Conservation (phyloP, 2,329 filamentous ascomycete genomes). For the Chaetothyriales sp. region DNA sequence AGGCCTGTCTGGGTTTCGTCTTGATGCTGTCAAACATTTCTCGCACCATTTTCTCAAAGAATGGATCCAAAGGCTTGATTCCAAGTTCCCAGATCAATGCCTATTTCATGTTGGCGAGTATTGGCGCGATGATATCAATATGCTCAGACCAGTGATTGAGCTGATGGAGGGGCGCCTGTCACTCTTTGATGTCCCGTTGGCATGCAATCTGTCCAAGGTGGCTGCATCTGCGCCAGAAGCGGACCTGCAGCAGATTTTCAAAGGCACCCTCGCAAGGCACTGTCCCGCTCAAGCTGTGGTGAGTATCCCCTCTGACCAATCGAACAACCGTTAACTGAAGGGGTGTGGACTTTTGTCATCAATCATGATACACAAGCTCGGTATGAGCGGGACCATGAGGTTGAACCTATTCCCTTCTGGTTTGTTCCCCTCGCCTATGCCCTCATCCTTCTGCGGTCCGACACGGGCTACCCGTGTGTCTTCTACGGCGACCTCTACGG, state of each 20-base stretch:
- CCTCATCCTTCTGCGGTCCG: conserved; percentile 49
- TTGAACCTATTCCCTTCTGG: conserved; percentile 44
- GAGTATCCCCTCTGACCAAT: conserved; percentile 17
- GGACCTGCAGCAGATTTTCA: conserved; percentile 51
- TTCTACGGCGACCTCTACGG: conserved; percentile 60
- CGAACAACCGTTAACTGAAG: not conserved
- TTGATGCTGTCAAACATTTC: conserved; percentile 62
- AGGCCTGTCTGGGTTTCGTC: conserved; percentile 48
- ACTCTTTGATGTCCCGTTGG: conserved; percentile 53
- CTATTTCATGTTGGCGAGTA: conserved; percentile 57
- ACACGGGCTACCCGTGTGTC: conserved; percentile 47
- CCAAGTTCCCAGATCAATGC: conserved; percentile 30
- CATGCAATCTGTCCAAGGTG: conserved; percentile 50
- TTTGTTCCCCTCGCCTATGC: conserved; percentile 60
- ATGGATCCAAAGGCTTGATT: conserved; percentile 46
- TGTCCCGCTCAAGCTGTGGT: conserved; percentile 43
- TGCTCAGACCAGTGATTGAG: conserved; percentile 43
- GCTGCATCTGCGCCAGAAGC: conserved; percentile 37
- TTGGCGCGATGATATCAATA: conserved; percentile 44
- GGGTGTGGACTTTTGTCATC: conserved; percentile 45
- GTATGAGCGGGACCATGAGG: conserved; percentile 11
- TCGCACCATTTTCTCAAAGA: conserved; percentile 49
- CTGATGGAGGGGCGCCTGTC: conserved; percentile 43
- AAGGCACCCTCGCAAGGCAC: conserved; percentile 41
- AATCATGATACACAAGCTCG: conserved; percentile 52